Evolutionary conservation across 2,329 filamentous ascomycete species (phyloP).

Genomic region (Colletotrichum sp.): DNA sequence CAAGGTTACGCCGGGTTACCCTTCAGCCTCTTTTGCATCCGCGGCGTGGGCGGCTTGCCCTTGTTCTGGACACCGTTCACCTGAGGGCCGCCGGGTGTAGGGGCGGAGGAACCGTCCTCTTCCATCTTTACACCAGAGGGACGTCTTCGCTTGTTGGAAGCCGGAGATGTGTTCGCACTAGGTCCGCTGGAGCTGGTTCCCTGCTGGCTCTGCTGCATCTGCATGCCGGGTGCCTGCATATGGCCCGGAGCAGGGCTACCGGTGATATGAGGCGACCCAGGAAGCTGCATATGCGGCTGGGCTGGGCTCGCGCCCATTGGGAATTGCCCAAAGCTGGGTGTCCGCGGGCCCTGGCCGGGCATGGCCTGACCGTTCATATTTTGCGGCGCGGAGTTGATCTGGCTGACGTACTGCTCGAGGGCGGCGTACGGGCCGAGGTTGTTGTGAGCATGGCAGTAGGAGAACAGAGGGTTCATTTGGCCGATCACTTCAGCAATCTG

Average conservation of each 20-base stretch:
- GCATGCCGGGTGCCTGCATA: conserved; percentile 71
- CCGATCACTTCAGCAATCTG: conserved; percentile 71
- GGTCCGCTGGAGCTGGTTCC: conserved; percentile 70
- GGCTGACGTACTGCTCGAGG: conserved; percentile 64
- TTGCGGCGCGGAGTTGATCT: conserved; percentile 46
- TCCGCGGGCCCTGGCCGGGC: conserved; percentile 51
- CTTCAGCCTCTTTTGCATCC: conserved; percentile 61
- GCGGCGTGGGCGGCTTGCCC: conserved; percentile 61
- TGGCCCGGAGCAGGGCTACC: conserved; percentile 66
- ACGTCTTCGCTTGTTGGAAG: conserved; percentile 63
- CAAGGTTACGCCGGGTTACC: conserved; percentile 41
- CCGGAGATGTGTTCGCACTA: conserved; percentile 70
- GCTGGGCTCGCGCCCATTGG: conserved; percentile 65
- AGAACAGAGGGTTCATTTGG: conserved; percentile 69
- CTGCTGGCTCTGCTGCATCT: conserved; percentile 71
- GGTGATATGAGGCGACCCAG: conserved; percentile 64
- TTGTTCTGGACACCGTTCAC: conserved; percentile 57
- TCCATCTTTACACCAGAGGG: conserved; percentile 64
- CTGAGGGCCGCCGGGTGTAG: conserved; percentile 52
- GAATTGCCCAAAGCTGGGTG: conserved; percentile 62
- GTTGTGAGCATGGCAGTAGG: conserved; percentile 60
- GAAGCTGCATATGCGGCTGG: conserved; percentile 63
- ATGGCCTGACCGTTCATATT: conserved; percentile 55
- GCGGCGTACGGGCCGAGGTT: conserved; percentile 61
- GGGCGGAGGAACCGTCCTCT: conserved; percentile 55